Percentiles rank a stretch among this genome's conserved stretches.
phyloP scores from a whole-genome alignment of 2,329 filamentous ascomycete genomes.

The Colletotrichum sp. region DNA sequence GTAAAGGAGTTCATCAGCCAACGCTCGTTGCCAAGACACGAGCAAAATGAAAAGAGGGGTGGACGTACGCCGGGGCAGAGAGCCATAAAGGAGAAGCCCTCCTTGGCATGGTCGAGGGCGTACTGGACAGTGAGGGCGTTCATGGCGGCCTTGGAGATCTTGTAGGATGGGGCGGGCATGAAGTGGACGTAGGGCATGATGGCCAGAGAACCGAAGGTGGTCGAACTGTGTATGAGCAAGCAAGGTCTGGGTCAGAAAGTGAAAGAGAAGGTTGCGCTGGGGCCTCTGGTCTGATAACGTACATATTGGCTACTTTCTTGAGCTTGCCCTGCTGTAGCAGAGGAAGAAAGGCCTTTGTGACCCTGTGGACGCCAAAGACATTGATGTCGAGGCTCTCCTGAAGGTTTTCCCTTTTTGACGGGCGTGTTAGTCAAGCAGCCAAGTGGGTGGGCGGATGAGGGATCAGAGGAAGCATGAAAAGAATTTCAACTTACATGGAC shows the following conservation, averaged over 20 bases:
- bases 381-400: constrained; percentile 31
- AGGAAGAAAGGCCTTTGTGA: constrained; percentile 41
- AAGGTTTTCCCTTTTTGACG: too few species aligned
- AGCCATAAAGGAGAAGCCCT: constrained; percentile 47
- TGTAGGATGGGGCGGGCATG: constrained; percentile 42
- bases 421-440: too few species aligned
- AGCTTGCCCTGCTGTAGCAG: constrained; percentile 38
- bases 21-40: too few species aligned
- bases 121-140: constrained; percentile 53
- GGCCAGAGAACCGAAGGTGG: constrained; percentile 46
- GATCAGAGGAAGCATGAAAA: too few species aligned
- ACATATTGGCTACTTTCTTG: constrained; percentile 48
- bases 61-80: constrained; percentile 25
- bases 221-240: background rate
- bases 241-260: too few species aligned
- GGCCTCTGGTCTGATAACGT: background rate
- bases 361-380: constrained; percentile 32
- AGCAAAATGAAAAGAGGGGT: too few species aligned
- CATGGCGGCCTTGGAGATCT: constrained; percentile 50
- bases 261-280: too few species aligned
- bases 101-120: constrained; percentile 34
- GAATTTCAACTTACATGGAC: too few species aligned
- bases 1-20: too few species aligned
- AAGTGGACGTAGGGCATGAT: constrained; percentile 24
- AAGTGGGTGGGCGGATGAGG: too few species aligned